Percentiles rank a stretch among this genome's conserved stretches.
Evolutionary conservation across 208 protist species (phyloP).

Genomic region (Plasmodiophora brassicae): DNA sequence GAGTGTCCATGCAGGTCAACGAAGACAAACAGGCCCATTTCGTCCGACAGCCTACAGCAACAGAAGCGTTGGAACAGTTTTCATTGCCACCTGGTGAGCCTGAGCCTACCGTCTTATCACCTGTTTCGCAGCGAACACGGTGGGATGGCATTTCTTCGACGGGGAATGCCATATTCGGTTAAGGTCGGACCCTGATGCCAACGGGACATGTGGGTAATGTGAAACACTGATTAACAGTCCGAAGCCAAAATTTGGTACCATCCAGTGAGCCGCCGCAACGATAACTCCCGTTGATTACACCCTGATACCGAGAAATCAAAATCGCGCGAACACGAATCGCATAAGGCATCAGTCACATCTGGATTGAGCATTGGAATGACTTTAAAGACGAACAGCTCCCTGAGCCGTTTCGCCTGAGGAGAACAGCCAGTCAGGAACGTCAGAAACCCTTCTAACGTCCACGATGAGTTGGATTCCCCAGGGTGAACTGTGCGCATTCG

Average conservation of each 20-base stretch:
- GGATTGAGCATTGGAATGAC: background rate
- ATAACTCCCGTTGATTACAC: background rate
- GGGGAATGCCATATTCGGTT: background rate
- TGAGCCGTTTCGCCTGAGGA: background rate
- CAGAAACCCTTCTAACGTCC: background rate
- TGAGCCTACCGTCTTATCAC: background rate
- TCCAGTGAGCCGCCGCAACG: background rate
- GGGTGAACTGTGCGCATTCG: background rate
- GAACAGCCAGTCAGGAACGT: background rate
- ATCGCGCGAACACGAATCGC: no score
- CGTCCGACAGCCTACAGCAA: background rate
- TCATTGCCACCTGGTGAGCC: background rate
- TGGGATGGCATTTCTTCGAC: background rate
- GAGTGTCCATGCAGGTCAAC: background rate
- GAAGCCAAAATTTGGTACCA: background rate
- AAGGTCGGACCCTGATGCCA: background rate
- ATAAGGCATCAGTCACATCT: no score
- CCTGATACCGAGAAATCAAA: no score
- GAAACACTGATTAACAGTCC: background rate
- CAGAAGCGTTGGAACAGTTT: background rate
- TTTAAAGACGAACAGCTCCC: background rate
- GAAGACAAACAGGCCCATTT: background rate
- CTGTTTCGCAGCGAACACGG: background rate
- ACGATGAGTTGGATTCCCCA: background rate
- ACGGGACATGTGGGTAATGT: background rate